Conservation (phyloP, 2,329 filamentous ascomycete genomes). For the Rhinocladiella similis region DNA sequence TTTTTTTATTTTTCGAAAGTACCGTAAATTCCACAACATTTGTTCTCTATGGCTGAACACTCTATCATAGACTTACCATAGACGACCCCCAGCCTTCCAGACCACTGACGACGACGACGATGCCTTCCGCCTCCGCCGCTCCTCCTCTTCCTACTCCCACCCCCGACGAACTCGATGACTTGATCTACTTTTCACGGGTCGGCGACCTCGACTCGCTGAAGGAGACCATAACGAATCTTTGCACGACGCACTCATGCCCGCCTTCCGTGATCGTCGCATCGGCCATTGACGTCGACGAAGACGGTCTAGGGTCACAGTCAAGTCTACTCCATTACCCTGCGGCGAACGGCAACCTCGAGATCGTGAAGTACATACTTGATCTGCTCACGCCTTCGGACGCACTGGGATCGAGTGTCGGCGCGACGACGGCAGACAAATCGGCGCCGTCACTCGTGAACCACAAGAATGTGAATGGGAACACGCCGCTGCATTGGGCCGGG, state of each 20-base stretch:
- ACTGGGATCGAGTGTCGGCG: conserved; percentile 18
- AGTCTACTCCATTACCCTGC: conserved; percentile 80
- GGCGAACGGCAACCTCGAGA: conserved; percentile 84
- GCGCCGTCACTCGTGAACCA: conserved; percentile 38
- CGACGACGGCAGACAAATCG: conserved; percentile 33
- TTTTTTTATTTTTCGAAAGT: neutral
- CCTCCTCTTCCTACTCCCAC: conserved; percentile 10
- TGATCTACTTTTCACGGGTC: conserved; percentile 80
- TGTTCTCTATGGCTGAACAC: neutral
- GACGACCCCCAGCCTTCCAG: too few species aligned
- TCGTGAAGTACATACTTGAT: conserved; percentile 32
- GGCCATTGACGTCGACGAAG: conserved; percentile 72
- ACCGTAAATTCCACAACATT: neutral
- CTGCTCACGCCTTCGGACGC: conserved; percentile 8
- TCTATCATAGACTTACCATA: too few species aligned
- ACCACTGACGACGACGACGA: neutral
- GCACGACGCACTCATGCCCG: conserved; percentile 60
- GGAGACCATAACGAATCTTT: conserved; percentile 58
- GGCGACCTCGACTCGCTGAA: conserved; percentile 73
- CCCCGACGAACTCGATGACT: conserved; percentile 65
- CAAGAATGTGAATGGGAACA: conserved; percentile 82
- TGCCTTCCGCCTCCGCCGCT: conserved; percentile 3
- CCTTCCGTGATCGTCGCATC: conserved; percentile 66
- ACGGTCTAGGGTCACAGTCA: conserved; percentile 48
- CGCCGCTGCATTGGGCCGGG: conserved; percentile 89